These are phyloP conservation scores for Wickerhamiella nectarea DNA, from an alignment of 805 yeast species.

Conservation along the genomic window DNA sequence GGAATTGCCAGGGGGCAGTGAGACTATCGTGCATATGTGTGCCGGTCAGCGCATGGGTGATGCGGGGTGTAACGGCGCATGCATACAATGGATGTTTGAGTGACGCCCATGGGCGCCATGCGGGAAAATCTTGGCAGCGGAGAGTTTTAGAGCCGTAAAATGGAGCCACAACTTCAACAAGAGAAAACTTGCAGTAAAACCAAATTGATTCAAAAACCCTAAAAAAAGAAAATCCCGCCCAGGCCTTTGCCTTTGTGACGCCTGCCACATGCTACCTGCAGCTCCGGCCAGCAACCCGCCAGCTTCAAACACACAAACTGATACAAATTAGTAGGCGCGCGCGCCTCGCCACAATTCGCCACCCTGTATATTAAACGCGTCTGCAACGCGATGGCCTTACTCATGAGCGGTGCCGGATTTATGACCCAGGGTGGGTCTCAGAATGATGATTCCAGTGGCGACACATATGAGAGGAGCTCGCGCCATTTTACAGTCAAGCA, in stretches of 20 bases:
- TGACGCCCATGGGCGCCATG: background rate
- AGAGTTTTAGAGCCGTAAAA: background rate
- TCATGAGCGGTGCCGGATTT: conserved; percentile 15
- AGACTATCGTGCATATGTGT: too few relatives aligned
- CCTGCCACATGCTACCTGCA: too few relatives aligned
- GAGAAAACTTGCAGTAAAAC: background rate
- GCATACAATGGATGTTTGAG: background rate
- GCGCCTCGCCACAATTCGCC: too few relatives aligned
- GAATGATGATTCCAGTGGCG: background rate
- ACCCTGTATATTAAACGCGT: background rate
- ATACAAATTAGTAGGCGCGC: too few relatives aligned
- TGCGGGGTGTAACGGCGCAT: background rate
- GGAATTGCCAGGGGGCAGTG: too few relatives aligned
- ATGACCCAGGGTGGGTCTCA: conserved; percentile 10
- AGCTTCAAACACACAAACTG: too few relatives aligned
- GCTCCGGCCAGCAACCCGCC: too few relatives aligned
- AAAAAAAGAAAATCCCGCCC: too few relatives aligned
- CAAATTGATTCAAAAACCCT: background rate
- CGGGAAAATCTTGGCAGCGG: background rate
- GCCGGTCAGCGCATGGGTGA: too few relatives aligned
- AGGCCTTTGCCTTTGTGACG: too few relatives aligned
- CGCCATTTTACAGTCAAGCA: conserved; percentile 56
- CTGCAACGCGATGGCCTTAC: background rate
- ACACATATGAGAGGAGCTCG: conserved; percentile 9
- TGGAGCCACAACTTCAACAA: too few relatives aligned